These are phyloP conservation scores for Colletotrichum cuscutae DNA, from an alignment of 2,329 filamentous ascomycete species.

Conservation along the genomic window DNA sequence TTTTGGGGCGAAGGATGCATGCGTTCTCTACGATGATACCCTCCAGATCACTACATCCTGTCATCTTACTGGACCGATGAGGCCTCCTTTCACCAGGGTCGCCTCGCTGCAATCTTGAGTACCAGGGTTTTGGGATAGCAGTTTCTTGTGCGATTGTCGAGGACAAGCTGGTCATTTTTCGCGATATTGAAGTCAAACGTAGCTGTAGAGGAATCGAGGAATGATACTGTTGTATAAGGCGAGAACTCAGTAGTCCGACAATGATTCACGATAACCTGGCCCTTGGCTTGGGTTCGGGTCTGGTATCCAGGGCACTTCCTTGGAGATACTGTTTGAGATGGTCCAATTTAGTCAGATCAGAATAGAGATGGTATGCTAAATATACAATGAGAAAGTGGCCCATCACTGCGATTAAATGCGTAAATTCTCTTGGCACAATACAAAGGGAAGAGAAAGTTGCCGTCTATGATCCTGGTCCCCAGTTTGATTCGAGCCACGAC, in stretches of 20 bases:
- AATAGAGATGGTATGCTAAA: neutral
- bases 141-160: neutral
- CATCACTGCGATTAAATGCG: neutral
- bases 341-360: neutral
- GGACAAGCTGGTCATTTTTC: neutral
- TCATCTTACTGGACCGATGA: neutral
- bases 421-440: neutral
- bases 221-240: neutral
- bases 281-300: neutral
- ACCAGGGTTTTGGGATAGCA: neutral
- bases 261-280: neutral
- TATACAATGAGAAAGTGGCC: neutral
- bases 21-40: neutral
- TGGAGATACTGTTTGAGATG: neutral
- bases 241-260: neutral
- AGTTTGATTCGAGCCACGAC: slow-evolving; percentile 63
- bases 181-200: neutral
- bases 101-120: neutral
- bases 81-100: neutral
- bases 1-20: neutral
- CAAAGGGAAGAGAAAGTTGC: neutral
- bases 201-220: neutral
- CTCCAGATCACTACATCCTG: neutral
- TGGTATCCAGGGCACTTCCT: neutral
- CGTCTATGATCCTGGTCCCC: slow-evolving; percentile 45